A percentile compares a stretch with the other conserved stretches of the same genome.
Evolutionary conservation across 108 stramenopile species (phyloP).

Genomic region (Cyclotella choctawhatcheeana): DNA sequence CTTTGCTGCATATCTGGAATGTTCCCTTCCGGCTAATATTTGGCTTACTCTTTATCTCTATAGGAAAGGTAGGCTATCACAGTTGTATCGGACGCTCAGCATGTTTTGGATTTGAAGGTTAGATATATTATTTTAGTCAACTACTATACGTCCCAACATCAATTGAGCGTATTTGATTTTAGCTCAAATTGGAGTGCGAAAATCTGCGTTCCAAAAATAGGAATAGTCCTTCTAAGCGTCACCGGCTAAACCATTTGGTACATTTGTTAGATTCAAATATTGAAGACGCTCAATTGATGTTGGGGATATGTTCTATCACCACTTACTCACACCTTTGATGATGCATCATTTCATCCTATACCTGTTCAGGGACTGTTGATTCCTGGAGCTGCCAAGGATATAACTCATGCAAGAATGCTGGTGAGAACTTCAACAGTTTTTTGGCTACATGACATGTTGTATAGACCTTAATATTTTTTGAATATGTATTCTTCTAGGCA

Average conservation of each 20-base stretch:
- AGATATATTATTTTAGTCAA: background rate
- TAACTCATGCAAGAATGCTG: background rate
- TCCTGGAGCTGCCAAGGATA: constrained; percentile 1
- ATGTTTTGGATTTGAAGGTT: background rate
- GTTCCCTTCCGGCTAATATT: background rate
- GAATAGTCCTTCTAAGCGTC: too few relatives aligned
- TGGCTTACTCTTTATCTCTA: background rate
- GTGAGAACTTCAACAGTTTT: background rate
- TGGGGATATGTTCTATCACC: too few relatives aligned
- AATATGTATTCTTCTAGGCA: background rate
- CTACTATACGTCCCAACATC: too few relatives aligned
- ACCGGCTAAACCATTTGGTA: background rate
- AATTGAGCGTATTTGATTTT: too few relatives aligned
- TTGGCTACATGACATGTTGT: background rate
- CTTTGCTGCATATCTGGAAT: background rate
- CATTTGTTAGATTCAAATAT: background rate
- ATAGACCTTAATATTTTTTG: background rate
- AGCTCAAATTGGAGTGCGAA: too few relatives aligned
- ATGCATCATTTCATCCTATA: background rate
- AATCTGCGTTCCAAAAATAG: too few relatives aligned
- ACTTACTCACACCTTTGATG: too few relatives aligned
- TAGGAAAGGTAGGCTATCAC: background rate
- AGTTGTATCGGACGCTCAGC: background rate
- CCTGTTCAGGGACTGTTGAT: background rate
- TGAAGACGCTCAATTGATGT: too few relatives aligned